phyloP scores from a whole-genome alignment of 2,329 filamentous ascomycete species.

The Claviceps sorghi region DNA sequence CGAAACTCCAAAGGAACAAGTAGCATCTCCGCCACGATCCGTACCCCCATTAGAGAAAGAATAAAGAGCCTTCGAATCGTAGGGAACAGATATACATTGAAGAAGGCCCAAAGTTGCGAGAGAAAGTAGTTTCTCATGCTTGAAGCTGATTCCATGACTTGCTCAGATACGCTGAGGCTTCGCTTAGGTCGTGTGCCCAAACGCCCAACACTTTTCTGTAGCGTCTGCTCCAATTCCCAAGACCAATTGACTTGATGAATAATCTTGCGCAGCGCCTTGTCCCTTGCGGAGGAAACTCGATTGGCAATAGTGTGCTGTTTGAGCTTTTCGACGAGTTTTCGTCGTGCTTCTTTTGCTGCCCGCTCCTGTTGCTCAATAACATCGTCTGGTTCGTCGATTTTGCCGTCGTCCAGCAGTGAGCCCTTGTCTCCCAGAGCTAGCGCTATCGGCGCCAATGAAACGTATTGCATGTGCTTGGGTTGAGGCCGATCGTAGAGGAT shows the following conservation, averaged over 20 bases:
- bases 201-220: conserved; percentile 81
- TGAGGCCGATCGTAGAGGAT: conserved; percentile 79
- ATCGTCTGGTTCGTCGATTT: conserved; percentile 43
- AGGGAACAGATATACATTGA: conserved; percentile 65
- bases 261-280: conserved; percentile 64
- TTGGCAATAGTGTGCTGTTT: conserved; percentile 74
- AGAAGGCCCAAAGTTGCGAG: conserved; percentile 52
- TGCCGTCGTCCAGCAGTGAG: conserved; percentile 20
- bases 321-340: conserved; percentile 67
- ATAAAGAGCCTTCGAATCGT: conserved; percentile 60
- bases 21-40: conserved; percentile 65
- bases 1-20: conserved; percentile 75
- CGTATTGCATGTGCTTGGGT: conserved; percentile 86
- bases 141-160: conserved; percentile 83
- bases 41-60: conserved; percentile 63
- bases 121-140: conserved; percentile 66
- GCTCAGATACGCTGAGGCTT: conserved; percentile 81
- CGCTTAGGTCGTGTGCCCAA: conserved; percentile 71
- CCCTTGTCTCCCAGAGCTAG: conserved; percentile 68
- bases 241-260: conserved; percentile 94
- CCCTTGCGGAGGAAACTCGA: conserved; percentile 64
- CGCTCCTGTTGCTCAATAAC: conserved; percentile 55
- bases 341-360: conserved; percentile 42
- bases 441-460: conserved; percentile 79
- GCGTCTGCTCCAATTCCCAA: conserved; percentile 68